A percentile compares a stretch with the other conserved stretches of the same genome.
Evolutionary conservation across 1,284 basidiomycete species (phyloP).

Genomic region (Laetiporus sulphureus): DNA sequence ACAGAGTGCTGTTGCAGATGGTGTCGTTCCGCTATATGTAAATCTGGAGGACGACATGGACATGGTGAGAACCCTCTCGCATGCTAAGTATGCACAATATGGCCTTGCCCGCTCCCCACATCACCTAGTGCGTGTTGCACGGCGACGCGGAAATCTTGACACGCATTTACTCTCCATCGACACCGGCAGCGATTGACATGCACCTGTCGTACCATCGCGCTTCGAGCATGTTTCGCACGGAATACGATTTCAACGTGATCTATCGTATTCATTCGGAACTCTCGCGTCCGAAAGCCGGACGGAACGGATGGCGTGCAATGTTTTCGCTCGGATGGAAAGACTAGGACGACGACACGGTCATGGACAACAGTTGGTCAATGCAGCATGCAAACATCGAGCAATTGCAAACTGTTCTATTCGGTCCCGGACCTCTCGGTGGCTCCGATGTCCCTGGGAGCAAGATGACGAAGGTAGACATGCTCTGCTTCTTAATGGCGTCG

Average conservation of each 20-base stretch:
- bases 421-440: background rate
- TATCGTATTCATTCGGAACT: background rate
- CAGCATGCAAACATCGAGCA: background rate
- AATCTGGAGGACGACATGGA: background rate
- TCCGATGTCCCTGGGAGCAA: background rate
- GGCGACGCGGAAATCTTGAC: background rate
- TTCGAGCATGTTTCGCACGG: background rate
- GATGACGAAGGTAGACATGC: background rate
- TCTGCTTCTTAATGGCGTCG: background rate
- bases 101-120: too few species aligned
- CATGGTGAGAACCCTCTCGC: background rate
- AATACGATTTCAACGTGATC: background rate
- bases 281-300: background rate
- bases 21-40: background rate
- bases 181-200: background rate
- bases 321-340: background rate
- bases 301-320: background rate
- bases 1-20: background rate
- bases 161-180: constrained; percentile 1
- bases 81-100: too few species aligned
- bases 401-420: background rate
- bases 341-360: background rate
- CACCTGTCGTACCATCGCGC: background rate
- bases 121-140: too few species aligned
- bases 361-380: background rate